Percentiles rank a stretch among this genome's conserved stretches.
Conservation (phyloP, 768 basidiomycete species). For the Boletus rex-veris region DNA sequence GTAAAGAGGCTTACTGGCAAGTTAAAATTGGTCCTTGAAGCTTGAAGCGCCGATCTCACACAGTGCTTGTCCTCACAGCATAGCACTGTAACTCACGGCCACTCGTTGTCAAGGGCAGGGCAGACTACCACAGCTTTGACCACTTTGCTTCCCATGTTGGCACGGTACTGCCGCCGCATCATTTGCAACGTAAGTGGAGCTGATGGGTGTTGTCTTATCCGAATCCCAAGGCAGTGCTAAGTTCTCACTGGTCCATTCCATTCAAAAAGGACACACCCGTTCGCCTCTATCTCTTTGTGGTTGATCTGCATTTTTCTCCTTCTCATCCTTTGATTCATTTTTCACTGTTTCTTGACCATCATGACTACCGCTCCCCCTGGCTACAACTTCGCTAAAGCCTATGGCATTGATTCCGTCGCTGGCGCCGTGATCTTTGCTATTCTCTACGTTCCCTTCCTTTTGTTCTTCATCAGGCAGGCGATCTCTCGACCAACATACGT, state of each 20-base stretch:
- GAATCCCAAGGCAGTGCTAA: slow-evolving; percentile 7
- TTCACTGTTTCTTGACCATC: background rate
- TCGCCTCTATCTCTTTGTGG: slow-evolving; percentile 2
- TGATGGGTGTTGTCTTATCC: too few species aligned
- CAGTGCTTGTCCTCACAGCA: too few species aligned
- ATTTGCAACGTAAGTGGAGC: too few species aligned
- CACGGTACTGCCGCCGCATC: too few species aligned
- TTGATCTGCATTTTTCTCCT: slow-evolving; percentile 18
- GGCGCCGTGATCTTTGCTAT: slow-evolving; percentile 32
- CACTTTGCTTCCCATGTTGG: too few species aligned
- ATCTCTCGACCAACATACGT: slow-evolving; percentile 27
- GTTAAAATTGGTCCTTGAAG: too few species aligned
- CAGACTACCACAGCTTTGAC: too few species aligned
- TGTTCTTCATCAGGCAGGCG: slow-evolving; percentile 19
- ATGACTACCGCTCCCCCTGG: slow-evolving; percentile 18
- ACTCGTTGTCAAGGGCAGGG: too few species aligned
- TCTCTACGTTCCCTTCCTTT: slow-evolving; percentile 27
- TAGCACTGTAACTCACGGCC: too few species aligned
- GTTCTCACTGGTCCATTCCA: background rate
- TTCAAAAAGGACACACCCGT: slow-evolving; percentile 11
- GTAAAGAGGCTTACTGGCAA: too few species aligned
- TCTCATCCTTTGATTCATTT: background rate
- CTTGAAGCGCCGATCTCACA: too few species aligned
- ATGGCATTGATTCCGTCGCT: slow-evolving; percentile 31
- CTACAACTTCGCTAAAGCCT: slow-evolving; percentile 22